Evolutionary conservation across 2,329 filamentous ascomycete species (phyloP).

Genomic region (Monosporascus sp.): DNA sequence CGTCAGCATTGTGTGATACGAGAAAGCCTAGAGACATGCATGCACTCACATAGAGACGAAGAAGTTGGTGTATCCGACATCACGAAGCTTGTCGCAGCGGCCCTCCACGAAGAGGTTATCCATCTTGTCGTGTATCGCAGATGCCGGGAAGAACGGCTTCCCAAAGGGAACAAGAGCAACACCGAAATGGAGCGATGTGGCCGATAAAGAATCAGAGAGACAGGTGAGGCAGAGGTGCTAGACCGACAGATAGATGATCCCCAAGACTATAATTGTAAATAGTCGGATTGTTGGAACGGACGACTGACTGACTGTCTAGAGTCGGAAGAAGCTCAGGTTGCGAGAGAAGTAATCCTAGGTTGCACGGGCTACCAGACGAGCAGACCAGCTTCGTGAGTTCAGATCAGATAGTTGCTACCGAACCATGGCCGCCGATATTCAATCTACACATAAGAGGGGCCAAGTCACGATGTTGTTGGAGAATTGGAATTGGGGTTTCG

Average conservation of each 20-base stretch:
- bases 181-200: background rate
- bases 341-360: too few relatives aligned
- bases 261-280: slow-evolving; percentile 5
- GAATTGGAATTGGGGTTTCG: background rate
- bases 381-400: too few relatives aligned
- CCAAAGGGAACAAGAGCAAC: slow-evolving; percentile 1
- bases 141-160: background rate
- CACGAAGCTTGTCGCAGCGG: slow-evolving; percentile 46
- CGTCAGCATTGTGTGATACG: slow-evolving; percentile 13
- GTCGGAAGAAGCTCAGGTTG: too few relatives aligned
- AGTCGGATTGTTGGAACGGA: too few relatives aligned
- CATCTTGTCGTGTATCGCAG: slow-evolving; percentile 19
- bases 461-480: background rate
- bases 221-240: slow-evolving; percentile 2
- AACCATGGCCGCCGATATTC: slow-evolving; percentile 11
- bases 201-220: slow-evolving; percentile 1
- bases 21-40: background rate
- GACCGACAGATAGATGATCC: slow-evolving; percentile 5
- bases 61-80: slow-evolving; percentile 49
- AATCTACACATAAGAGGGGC: background rate
- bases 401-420: slow-evolving; percentile 6
- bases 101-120: slow-evolving; percentile 25
- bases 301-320: too few relatives aligned
- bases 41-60: slow-evolving; percentile 48
- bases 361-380: too few relatives aligned